These are phyloP conservation scores for Mollisia scopiformis DNA, from an alignment of 2,329 filamentous ascomycete genomes.

Conservation along the genomic window DNA sequence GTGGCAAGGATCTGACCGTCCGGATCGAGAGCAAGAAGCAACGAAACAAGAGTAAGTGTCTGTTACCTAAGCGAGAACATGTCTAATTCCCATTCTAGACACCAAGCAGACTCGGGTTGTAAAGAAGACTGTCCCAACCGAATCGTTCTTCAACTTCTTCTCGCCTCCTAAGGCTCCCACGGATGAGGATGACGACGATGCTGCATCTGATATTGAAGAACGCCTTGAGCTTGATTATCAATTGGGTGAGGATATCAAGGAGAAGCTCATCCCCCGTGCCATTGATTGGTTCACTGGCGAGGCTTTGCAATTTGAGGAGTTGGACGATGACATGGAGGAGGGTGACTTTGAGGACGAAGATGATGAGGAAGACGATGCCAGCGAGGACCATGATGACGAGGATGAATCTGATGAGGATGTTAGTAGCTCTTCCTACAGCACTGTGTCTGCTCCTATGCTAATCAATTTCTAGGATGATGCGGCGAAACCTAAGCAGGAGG, in stretches of 20 bases:
- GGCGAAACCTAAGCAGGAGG: slow-evolving; percentile 90
- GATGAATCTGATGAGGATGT: slow-evolving; percentile 81
- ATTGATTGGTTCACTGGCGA: slow-evolving; percentile 99
- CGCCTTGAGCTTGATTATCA: slow-evolving; percentile 98
- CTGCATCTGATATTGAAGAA: slow-evolving; percentile 91
- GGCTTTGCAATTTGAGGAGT: slow-evolving; percentile 93
- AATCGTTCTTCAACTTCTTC: slow-evolving; percentile 95
- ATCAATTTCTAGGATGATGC: slow-evolving; percentile 70
- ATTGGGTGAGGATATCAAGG: slow-evolving; percentile 98
- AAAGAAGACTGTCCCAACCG: slow-evolving; percentile 98
- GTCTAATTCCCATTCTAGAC: slow-evolving; percentile 55
- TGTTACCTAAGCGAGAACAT: not conserved
- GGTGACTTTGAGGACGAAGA: slow-evolving; percentile 83
- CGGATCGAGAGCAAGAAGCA: slow-evolving; percentile 99
- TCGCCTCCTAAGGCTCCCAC: slow-evolving; percentile 86
- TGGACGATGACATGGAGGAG: slow-evolving; percentile 82
- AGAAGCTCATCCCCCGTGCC: slow-evolving; percentile 97
- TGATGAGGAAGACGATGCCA: slow-evolving; percentile 87
- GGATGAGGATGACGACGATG: slow-evolving; percentile 71
- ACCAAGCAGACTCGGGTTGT: slow-evolving; percentile 99
- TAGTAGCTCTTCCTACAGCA: slow-evolving; percentile 37
- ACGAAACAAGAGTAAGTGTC: slow-evolving; percentile 92
- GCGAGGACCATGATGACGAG: slow-evolving; percentile 76
- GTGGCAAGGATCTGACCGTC: slow-evolving; percentile 89
- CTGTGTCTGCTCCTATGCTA: slow-evolving; percentile 18